A percentile compares a stretch with the other conserved stretches of the same genome.
Conservation (phyloP, 352 stramenopile species). For the Pythium apleroticum region DNA sequence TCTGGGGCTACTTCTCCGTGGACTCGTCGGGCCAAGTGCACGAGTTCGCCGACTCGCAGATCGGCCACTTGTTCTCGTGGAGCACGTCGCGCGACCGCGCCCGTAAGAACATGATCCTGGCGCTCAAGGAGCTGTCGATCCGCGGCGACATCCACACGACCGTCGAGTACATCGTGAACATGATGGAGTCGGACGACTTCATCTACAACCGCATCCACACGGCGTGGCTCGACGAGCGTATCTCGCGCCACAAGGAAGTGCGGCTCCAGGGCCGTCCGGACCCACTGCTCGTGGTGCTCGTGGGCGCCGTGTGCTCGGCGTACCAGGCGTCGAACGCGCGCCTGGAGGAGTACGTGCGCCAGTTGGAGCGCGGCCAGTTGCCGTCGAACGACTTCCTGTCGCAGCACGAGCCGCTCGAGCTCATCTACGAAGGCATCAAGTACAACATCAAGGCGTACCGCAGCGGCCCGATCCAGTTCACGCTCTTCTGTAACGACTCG, state of each 20-base stretch:
- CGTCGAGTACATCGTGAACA: slow-evolving; percentile 99
- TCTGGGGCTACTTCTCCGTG: slow-evolving; percentile 99
- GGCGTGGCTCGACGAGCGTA: slow-evolving; percentile 98
- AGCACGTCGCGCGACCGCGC: slow-evolving; percentile 95
- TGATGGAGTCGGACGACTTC: slow-evolving; percentile 99
- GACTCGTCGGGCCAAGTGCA: slow-evolving; percentile 98
- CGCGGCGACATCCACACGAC: slow-evolving; percentile 99
- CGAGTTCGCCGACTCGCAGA: slow-evolving; percentile 99
- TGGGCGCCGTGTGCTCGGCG: slow-evolving; percentile 84
- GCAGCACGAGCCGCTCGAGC: slow-evolving; percentile 88
- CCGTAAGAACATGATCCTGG: slow-evolving; percentile 97
- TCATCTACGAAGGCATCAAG: slow-evolving; percentile 99
- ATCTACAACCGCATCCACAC: slow-evolving; percentile 99
- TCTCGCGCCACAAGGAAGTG: slow-evolving; percentile 92
- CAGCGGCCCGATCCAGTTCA: slow-evolving; percentile 91
- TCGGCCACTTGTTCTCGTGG: slow-evolving; percentile 99
- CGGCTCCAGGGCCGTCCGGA: slow-evolving; percentile 80
- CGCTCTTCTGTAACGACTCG: slow-evolving; percentile 87
- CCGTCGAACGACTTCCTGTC: slow-evolving; percentile 87
- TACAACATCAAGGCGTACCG: slow-evolving; percentile 94
- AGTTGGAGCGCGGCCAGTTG: slow-evolving; percentile 91
- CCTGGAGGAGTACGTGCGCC: slow-evolving; percentile 76
- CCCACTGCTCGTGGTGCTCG: slow-evolving; percentile 85
- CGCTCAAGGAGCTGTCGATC: slow-evolving; percentile 99
- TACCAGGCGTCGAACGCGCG: slow-evolving; percentile 78